Base-by-base conservation (phyloP, 2,329 filamentous ascomycete genomes). In the Lachnellula willkommii region DNA sequence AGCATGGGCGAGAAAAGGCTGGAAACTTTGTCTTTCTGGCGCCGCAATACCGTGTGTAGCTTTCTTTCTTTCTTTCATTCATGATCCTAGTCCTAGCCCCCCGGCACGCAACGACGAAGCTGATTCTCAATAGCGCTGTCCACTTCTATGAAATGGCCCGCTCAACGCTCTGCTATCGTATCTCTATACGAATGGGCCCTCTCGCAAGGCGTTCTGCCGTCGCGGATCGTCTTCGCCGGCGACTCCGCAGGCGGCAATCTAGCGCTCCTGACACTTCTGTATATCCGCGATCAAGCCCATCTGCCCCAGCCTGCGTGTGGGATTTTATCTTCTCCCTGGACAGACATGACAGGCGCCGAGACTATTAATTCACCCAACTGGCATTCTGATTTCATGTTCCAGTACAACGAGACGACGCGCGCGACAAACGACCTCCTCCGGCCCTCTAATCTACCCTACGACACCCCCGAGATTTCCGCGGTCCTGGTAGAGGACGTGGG, bases 161-260 rank as follows among this genome's bases (percentile, higher is more conserved):
- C 48, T 11, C 48, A 50, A 9, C 32, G 48, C 24, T 14, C 37
- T 12, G 36, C 35, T 20, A 12, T 50, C 12, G 20, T 40, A 20
- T 24, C 37, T 15, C n/a, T 39, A 14, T 50, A 50, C 32, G 14
- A 20, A 8, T 40, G 15, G 8, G 8, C 22, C 11, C 32, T 39
- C 8, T 20, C 32, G 8, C 14, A 39, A 20, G 20, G 9, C 11
- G 36, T 50, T 24, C 20, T n/a, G 2, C 9, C 48, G 5, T 53
- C 51, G 4, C 22, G 45, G 6, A 24, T 53, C n/a, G 26, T 53
- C 17, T 20, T 53, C 9, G 51, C 24, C n/a, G 51, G 51, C 42
- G 51, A 53, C 51, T 53, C 51, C 5, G 51, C 51, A 8, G 51
- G 51, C 28, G 42, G 51, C 17, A 47, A 53, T 26, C 42, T 53